Conservation (phyloP, 176 grass and related monocot species). For the Phoenix roebelenii region DNA sequence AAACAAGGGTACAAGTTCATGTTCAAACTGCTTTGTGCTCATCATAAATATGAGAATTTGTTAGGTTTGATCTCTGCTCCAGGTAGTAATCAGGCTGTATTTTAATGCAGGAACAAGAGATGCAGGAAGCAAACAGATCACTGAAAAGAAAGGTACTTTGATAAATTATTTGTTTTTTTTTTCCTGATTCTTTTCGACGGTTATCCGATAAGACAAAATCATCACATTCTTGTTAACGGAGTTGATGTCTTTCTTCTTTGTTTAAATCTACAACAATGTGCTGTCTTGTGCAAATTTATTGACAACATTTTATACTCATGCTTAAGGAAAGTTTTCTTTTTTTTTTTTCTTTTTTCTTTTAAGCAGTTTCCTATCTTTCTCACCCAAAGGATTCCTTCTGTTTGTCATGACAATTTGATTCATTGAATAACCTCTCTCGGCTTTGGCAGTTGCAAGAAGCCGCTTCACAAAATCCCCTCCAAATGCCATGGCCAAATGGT, state of each 20-base stretch:
- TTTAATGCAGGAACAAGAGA: constrained; percentile 38
- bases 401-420: no score
- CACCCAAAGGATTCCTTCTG: not conserved
- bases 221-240: no score
- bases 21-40: not conserved
- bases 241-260: no score
- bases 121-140: constrained; percentile 50
- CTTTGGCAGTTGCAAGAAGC: constrained; percentile 18
- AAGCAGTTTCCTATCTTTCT: not conserved
- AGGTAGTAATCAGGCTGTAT: not conserved
- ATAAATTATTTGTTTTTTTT: no score
- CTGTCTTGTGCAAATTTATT: no score
- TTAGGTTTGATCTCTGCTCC: not conserved
- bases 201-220: no score
- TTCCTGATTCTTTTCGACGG: no score
- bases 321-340: no score
- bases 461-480: not conserved
- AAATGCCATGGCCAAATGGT: constrained; percentile 6
- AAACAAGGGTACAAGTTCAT: constrained; percentile 41
- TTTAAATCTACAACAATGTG: no score
- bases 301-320: no score
- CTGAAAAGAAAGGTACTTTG: constrained; percentile 57
- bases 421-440: no score
- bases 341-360: not conserved
- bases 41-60: no score